Percentiles rank a stretch among this genome's conserved stretches.
Conservation (phyloP, 306 rosid genomes). For the Rosa multiflora region DNA sequence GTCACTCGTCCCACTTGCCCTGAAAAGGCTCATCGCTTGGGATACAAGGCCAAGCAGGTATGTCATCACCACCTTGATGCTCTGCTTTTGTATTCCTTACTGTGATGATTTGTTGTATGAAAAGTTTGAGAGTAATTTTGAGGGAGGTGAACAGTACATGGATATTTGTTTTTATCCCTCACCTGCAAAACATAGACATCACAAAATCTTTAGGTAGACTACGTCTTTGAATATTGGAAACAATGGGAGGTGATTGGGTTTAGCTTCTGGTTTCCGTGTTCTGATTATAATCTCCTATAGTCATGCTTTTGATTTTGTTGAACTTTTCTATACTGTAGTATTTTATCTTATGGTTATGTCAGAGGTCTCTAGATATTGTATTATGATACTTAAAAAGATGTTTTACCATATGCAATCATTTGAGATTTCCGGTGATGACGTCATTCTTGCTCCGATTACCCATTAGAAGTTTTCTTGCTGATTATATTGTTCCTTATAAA, state of each 20-base stretch:
- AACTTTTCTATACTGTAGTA: not conserved
- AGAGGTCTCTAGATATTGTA: not conserved
- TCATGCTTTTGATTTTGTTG: not conserved
- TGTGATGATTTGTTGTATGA: not conserved
- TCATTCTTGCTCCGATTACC: not conserved
- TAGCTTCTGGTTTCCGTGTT: not conserved
- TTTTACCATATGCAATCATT: no score
- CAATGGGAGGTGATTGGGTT: not conserved
- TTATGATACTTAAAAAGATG: no score
- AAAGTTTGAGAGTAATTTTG: not conserved
- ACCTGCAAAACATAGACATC: not conserved
- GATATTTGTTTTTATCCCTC: not conserved
- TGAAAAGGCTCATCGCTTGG: slow-evolving; percentile 38
- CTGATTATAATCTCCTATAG: no score
- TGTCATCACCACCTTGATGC: not conserved
- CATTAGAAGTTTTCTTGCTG: not conserved
- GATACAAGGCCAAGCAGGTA: slow-evolving; percentile 46
- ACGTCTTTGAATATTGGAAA: no score
- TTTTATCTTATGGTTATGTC: not conserved
- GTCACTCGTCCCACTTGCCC: slow-evolving; percentile 35
- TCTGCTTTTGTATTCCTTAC: not conserved
- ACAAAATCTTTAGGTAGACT: not conserved
- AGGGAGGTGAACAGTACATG: not conserved
- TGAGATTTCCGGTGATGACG: no score
- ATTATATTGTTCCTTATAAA: not conserved